A percentile compares a stretch with the other conserved stretches of the same genome.
phyloP scores from a whole-genome alignment of 768 basidiomycete species.

The Cubamyces sp. region DNA sequence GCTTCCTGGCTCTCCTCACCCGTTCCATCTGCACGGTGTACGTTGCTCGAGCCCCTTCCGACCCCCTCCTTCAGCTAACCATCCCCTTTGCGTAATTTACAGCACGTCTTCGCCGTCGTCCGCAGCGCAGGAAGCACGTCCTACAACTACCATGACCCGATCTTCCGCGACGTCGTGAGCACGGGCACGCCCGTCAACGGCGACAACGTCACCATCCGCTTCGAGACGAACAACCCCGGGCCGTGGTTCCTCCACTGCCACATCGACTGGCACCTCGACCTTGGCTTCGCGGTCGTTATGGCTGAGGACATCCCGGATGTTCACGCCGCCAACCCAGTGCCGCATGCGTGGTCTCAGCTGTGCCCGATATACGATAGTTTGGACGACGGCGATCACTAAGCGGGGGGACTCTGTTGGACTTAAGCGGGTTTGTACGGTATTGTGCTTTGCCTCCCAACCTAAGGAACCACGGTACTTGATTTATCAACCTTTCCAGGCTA shows the following conservation, averaged over 20 bases:
- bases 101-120: constrained; percentile 46
- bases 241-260: constrained; percentile 85
- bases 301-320: constrained; percentile 39
- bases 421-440: no score
- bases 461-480: no score
- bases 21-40: constrained; percentile 46
- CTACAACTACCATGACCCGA: constrained; percentile 43
- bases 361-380: constrained; percentile 21
- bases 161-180: constrained; percentile 38
- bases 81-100: background rate
- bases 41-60: constrained; percentile 23
- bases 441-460: no score
- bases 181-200: constrained; percentile 18
- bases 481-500: no score
- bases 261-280: constrained; percentile 78
- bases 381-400: constrained; percentile 1
- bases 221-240: constrained; percentile 81
- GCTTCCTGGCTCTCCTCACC: constrained; percentile 46
- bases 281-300: constrained; percentile 46
- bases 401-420: no score
- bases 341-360: constrained; percentile 11
- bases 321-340: constrained; percentile 20
- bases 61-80: background rate
- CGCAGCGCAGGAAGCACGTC: constrained; percentile 37
- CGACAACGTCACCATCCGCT: constrained; percentile 34